A percentile compares a stretch with the other conserved stretches of the same genome.
Conservation (phyloP, 306 rosid genomes). For the Quercus cerris region DNA sequence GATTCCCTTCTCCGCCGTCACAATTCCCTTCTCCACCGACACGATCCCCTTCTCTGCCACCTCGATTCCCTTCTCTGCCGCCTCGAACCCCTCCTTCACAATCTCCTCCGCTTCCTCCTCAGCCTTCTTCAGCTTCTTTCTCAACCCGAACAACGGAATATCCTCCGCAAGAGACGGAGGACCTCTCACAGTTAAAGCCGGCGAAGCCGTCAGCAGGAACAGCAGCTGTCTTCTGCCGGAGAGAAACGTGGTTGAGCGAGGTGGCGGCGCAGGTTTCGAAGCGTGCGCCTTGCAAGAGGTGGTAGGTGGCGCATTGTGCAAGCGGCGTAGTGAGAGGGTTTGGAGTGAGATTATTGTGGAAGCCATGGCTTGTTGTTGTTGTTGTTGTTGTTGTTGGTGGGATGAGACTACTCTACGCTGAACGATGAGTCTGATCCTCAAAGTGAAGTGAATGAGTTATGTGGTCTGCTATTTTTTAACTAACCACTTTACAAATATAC, state of each 20-base stretch:
- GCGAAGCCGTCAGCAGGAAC: constrained; percentile 49
- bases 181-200: constrained; percentile 42
- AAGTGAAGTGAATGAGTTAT: not conserved
- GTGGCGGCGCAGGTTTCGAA: constrained; percentile 3
- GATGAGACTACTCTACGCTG: constrained; percentile 21
- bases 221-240: constrained; percentile 56
- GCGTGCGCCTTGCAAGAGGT: constrained; percentile 22
- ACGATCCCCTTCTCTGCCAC: constrained; percentile 64
- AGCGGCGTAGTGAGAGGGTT: constrained; percentile 31
- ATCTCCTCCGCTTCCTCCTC: constrained; percentile 73
- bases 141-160: constrained; percentile 65
- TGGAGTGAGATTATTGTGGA: constrained; percentile 41
- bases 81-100: constrained; percentile 70
- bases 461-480: constrained; percentile 29
- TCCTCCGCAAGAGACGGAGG: constrained; percentile 50
- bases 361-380: constrained; percentile 27
- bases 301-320: constrained; percentile 25
- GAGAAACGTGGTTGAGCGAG: not conserved
- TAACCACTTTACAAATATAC: not conserved
- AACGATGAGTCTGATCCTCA: not conserved
- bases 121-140: constrained; percentile 64
- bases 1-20: constrained; percentile 46
- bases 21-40: constrained; percentile 50
- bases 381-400: not conserved
- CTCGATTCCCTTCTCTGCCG: constrained; percentile 68